Evolutionary conservation across 352 stramenopile species (phyloP).

Genomic region (Globisporangium acanthophoron): DNA sequence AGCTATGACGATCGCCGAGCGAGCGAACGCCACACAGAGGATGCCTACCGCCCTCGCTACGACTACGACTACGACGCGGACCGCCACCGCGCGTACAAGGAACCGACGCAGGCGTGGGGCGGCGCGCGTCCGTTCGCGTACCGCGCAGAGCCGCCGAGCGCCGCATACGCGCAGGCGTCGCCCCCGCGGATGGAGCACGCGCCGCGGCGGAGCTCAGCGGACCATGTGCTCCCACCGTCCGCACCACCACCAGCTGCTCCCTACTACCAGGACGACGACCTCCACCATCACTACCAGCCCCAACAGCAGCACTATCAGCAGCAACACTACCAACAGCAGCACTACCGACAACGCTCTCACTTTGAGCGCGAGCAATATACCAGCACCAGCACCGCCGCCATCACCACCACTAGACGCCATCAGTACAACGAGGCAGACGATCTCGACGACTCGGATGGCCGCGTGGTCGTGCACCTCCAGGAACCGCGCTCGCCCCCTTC

Average conservation of each 20-base stretch:
- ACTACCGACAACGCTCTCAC: background rate
- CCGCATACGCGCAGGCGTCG: background rate
- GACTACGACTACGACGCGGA: background rate
- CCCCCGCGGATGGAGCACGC: background rate
- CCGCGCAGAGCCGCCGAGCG: background rate
- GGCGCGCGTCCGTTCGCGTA: background rate
- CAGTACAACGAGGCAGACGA: background rate
- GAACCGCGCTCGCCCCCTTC: background rate
- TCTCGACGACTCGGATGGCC: background rate
- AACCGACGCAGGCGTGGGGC: background rate
- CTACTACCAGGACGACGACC: background rate
- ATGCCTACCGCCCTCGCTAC: too few species aligned
- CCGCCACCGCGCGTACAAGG: background rate
- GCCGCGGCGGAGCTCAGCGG: background rate
- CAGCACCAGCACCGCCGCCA: background rate
- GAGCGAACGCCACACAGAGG: background rate
- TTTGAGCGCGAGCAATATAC: background rate
- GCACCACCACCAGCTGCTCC: background rate
- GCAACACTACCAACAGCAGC: background rate
- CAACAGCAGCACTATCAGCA: background rate
- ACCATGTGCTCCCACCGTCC: background rate
- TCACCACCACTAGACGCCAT: background rate
- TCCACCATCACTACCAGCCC: background rate
- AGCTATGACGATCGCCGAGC: background rate
- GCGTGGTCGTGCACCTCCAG: constrained; percentile 2